Percentiles rank a stretch among this genome's conserved stretches.
Evolutionary conservation across 2,329 filamentous ascomycete species (phyloP).

Genomic region (Cladosporium sp.): DNA sequence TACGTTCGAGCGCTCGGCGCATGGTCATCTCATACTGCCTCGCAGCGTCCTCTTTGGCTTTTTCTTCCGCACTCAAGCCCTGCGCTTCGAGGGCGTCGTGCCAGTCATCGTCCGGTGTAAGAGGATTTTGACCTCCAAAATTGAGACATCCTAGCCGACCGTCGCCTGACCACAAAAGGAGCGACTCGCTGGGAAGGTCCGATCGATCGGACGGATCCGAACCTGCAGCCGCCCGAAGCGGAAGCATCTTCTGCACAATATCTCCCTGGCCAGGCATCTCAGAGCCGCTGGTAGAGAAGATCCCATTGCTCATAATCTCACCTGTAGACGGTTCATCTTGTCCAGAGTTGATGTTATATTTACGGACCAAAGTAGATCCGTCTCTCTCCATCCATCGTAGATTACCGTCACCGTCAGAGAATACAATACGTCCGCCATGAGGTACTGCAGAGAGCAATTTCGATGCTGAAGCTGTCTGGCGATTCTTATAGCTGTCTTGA

Average conservation of each 20-base stretch:
- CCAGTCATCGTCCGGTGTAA: constrained; percentile 31
- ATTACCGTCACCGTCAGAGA: constrained; percentile 75
- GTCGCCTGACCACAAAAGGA: constrained; percentile 85
- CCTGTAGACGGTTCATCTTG: not conserved
- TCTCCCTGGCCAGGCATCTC: constrained; percentile 48
- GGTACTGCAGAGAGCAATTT: constrained; percentile 75
- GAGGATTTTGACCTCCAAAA: constrained; percentile 35
- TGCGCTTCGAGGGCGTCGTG: constrained; percentile 33
- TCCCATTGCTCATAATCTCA: constrained; percentile 17
- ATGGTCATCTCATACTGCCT: constrained; percentile 62
- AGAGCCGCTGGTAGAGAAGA: constrained; percentile 21
- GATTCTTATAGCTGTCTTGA: constrained; percentile 58
- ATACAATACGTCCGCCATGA: constrained; percentile 76
- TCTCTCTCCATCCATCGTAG: constrained; percentile 90
- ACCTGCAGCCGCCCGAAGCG: constrained; percentile 31
- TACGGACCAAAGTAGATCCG: constrained; percentile 52
- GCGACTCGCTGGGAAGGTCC: constrained; percentile 41
- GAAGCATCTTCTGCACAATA: constrained; percentile 72
- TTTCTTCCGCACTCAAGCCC: constrained; percentile 43
- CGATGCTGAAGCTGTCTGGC: constrained; percentile 72
- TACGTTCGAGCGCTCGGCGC: constrained; percentile 65
- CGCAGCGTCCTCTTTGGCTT: constrained; percentile 50
- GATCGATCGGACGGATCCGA: constrained; percentile 13
- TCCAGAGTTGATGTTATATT: constrained; percentile 51
- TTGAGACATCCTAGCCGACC: constrained; percentile 63